These are phyloP conservation scores for Tricholoma hemisulphureum DNA, from an alignment of 768 basidiomycete species.

Conservation along the genomic window DNA sequence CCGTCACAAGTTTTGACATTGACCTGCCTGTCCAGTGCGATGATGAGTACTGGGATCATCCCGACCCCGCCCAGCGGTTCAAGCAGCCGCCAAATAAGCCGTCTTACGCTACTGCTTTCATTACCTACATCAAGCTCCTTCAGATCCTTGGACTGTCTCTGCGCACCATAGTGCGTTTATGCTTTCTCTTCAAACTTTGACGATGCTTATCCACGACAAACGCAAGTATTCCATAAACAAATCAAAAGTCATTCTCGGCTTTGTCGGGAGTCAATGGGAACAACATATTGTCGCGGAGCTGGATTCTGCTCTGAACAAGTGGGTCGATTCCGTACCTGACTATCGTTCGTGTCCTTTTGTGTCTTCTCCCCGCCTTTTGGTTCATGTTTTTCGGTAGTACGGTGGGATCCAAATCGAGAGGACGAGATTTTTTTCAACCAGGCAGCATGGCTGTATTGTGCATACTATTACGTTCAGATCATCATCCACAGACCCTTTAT, in stretches of 20 bases:
- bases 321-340: constrained; percentile 66
- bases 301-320: constrained; percentile 69
- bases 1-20: constrained; percentile 61
- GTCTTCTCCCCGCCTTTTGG: neutral
- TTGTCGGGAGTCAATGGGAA: constrained; percentile 64
- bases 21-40: constrained; percentile 65
- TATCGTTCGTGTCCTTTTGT: constrained; percentile 40
- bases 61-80: constrained; percentile 58
- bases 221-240: constrained; percentile 81
- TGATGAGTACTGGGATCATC: constrained; percentile 74
- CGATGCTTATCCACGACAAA: neutral
- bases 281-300: constrained; percentile 67
- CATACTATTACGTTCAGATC: constrained; percentile 63
- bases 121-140: constrained; percentile 53
- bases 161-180: constrained; percentile 55
- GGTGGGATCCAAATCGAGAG: constrained; percentile 53
- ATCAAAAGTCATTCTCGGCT: constrained; percentile 61
- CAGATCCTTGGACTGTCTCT: constrained; percentile 64
- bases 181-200: neutral
- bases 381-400: constrained; percentile 30
- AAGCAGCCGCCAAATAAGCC: constrained; percentile 68
- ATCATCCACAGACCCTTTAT: constrained; percentile 79
- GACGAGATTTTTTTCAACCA: constrained; percentile 52
- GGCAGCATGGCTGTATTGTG: constrained; percentile 53
- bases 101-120: constrained; percentile 55